Conservation (phyloP, 164 flowering plant species). For the Umbilicus rupestris region DNA sequence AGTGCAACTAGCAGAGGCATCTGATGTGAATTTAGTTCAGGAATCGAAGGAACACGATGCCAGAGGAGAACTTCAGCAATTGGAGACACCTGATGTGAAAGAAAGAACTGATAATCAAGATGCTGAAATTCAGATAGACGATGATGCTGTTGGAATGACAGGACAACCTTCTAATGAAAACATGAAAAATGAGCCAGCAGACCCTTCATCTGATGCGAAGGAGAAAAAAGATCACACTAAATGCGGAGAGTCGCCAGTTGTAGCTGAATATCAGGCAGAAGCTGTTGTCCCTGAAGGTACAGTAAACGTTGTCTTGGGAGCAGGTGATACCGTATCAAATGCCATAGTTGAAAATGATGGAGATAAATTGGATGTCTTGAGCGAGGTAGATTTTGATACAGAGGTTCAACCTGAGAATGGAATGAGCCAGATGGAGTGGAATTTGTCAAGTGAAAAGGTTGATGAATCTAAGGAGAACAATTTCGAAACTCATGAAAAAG, state of each 20-base stretch:
- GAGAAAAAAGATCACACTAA: slow-evolving; percentile 3
- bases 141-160: neutral
- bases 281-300: neutral
- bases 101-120: slow-evolving; percentile 2
- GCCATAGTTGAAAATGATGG: neutral
- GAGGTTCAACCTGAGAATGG: slow-evolving; percentile 1
- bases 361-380: neutral
- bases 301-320: neutral
- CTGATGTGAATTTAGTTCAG: neutral
- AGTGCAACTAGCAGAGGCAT: neutral
- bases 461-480: slow-evolving; percentile 4
- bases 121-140: slow-evolving; percentile 6
- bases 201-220: neutral
- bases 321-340: neutral
- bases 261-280: slow-evolving; percentile 3
- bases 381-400: neutral
- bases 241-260: neutral
- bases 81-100: slow-evolving; percentile 2
- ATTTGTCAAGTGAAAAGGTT: neutral
- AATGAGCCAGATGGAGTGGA: slow-evolving; percentile 4
- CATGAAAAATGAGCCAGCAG: neutral
- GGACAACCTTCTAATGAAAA: neutral
- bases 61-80: neutral
- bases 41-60: neutral
- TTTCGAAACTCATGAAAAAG: neutral